phyloP scores from a whole-genome alignment of 164 flowering plant species.

The Vitis cinerea region DNA sequence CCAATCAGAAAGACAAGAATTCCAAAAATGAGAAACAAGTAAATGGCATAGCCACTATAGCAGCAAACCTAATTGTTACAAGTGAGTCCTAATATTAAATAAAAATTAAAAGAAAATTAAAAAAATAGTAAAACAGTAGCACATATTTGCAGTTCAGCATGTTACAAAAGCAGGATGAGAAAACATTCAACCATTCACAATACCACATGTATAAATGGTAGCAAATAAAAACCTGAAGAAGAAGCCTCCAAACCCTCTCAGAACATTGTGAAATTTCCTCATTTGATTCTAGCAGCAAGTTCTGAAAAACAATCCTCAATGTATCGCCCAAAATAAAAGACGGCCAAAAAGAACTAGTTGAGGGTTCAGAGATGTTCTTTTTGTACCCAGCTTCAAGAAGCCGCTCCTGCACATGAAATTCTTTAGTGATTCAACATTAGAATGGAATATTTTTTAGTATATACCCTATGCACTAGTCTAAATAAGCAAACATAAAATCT shows the following conservation, averaged over 20 bases:
- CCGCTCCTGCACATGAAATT: constrained; percentile 60
- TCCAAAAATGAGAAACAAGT: background rate
- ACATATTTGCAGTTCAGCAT: too few relatives aligned
- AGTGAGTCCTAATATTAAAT: background rate
- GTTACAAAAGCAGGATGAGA: background rate
- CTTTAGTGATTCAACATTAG: background rate
- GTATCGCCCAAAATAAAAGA: constrained; percentile 88
- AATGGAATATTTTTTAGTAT: too few relatives aligned
- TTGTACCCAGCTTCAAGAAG: constrained; percentile 82
- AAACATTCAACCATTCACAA: background rate
- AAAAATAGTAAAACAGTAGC: background rate
- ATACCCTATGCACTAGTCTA: too few relatives aligned
- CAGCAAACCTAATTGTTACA: background rate
- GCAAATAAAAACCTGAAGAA: constrained; percentile 62
- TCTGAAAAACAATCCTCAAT: constrained; percentile 91
- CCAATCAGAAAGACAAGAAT: constrained; percentile 8
- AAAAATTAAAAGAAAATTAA: background rate
- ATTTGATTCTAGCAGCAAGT: constrained; percentile 85
- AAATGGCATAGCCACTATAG: background rate
- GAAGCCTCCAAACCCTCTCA: constrained; percentile 92
- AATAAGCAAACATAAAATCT: background rate
- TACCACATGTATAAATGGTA: background rate
- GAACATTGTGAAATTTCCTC: constrained; percentile 78
- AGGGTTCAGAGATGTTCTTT: constrained; percentile 43
- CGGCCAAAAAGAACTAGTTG: constrained; percentile 76